A percentile compares a stretch with the other conserved stretches of the same genome.
Evolutionary conservation across 176 grass and related monocot genomes (phyloP).

Genomic region (Carex pumila): DNA sequence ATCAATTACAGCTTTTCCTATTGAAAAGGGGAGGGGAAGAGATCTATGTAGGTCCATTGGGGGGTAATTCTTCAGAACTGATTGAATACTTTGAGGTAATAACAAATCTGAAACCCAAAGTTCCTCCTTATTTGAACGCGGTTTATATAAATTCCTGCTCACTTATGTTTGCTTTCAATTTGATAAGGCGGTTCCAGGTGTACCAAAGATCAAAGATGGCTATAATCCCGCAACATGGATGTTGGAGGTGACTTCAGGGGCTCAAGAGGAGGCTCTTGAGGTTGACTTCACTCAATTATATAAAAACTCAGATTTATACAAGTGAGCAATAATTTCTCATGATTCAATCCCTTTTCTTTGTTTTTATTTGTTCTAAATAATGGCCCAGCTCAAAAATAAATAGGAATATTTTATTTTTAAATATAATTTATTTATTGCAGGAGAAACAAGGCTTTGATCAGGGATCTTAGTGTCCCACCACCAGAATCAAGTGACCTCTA

Average conservation of each 20-base stretch:
- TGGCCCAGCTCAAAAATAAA: neutral
- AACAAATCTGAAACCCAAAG: neutral
- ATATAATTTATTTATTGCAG: slow-evolving; percentile 24
- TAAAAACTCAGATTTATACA: slow-evolving; percentile 74
- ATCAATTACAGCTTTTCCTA: slow-evolving; percentile 61
- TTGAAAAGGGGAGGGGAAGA: slow-evolving; percentile 91
- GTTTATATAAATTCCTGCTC: neutral
- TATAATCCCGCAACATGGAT: slow-evolving; percentile 97
- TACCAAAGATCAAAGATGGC: slow-evolving; percentile 74
- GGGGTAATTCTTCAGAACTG: slow-evolving; percentile 55
- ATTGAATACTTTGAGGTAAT: slow-evolving; percentile 91
- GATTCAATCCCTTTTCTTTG: neutral
- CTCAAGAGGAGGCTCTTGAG: slow-evolving; percentile 53
- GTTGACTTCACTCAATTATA: slow-evolving; percentile 61
- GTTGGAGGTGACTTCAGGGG: slow-evolving; percentile 55
- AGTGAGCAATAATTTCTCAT: slow-evolving; percentile 36
- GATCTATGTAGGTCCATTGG: slow-evolving; percentile 84
- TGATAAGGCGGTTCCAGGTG: slow-evolving; percentile 41
- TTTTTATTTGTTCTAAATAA: neutral
- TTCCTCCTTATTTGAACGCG: neutral
- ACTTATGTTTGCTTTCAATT: neutral
- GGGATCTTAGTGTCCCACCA: slow-evolving; percentile 47
- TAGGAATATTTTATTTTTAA: neutral
- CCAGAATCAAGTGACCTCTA: slow-evolving; percentile 58
- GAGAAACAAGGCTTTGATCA: slow-evolving; percentile 69